Evolutionary conservation across 2,329 filamentous ascomycete genomes (phyloP).

Genomic region (Colletotrichum kahawae): DNA sequence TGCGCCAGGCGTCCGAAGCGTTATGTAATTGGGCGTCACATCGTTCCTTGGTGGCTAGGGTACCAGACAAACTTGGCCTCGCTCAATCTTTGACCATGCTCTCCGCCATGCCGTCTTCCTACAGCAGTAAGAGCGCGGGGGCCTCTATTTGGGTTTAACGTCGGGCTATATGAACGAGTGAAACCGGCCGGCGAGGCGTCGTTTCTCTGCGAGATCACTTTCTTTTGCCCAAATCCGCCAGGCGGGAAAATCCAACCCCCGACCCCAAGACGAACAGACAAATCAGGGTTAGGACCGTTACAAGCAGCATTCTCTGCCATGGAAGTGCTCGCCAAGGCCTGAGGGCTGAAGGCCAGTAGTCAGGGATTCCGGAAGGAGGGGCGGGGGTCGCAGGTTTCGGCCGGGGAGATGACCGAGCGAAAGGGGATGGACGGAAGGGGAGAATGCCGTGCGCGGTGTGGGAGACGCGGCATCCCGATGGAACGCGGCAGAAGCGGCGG

Average conservation of each 20-base stretch:
- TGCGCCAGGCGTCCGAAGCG: neutral
- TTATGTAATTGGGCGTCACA: neutral
- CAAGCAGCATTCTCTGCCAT: neutral
- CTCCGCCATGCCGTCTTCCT: neutral
- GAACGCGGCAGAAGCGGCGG: neutral
- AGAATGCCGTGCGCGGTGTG: slow-evolving; percentile 4
- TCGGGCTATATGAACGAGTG: neutral
- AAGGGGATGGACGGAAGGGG: neutral
- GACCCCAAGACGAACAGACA: neutral
- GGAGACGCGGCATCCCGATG: neutral
- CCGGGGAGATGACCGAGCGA: slow-evolving; percentile 9
- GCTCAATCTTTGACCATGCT: neutral
- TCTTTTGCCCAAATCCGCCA: neutral
- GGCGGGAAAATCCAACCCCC: neutral
- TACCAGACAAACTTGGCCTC: neutral
- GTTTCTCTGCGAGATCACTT: neutral
- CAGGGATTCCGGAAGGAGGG: neutral
- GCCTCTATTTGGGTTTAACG: neutral
- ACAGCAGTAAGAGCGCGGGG: neutral
- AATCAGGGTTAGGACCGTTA: neutral
- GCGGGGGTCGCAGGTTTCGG: neutral
- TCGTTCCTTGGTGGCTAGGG: neutral
- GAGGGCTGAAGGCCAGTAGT: neutral
- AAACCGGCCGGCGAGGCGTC: neutral
- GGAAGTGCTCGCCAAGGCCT: neutral